These are phyloP conservation scores for Alternaria dauci DNA, from an alignment of 2,329 filamentous ascomycete species.

Conservation along the genomic window DNA sequence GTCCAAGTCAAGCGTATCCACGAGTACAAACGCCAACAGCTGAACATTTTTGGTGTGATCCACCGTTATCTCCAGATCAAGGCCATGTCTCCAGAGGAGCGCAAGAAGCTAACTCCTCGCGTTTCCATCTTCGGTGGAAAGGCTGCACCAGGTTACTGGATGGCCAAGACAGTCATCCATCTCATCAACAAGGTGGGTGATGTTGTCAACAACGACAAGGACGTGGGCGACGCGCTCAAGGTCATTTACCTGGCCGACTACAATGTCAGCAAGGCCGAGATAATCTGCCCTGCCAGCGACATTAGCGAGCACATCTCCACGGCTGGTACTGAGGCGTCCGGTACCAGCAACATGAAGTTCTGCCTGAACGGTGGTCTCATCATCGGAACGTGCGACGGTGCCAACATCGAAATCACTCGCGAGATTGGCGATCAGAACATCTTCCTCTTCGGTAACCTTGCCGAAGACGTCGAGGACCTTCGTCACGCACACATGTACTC, in stretches of 20 bases:
- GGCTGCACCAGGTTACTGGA: slow-evolving; percentile 98
- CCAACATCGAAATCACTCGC: slow-evolving; percentile 97
- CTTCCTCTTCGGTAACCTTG: slow-evolving; percentile 95
- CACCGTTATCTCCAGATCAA: slow-evolving; percentile 93
- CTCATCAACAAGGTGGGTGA: slow-evolving; percentile 90
- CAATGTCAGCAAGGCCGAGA: slow-evolving; percentile 99
- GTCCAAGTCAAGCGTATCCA: slow-evolving; percentile 99
- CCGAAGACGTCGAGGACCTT: slow-evolving; percentile 95
- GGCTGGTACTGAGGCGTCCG: slow-evolving; percentile 86
- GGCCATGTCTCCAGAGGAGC: slow-evolving; percentile 80
- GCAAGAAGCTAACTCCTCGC: slow-evolving; percentile 84
- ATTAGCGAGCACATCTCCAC: slow-evolving; percentile 99
- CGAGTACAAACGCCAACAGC: slow-evolving; percentile 98
- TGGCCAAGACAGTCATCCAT: slow-evolving; percentile 99
- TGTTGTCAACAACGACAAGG: slow-evolving; percentile 90
- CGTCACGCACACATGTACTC: slow-evolving; percentile 90
- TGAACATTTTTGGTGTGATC: slow-evolving; percentile 99
- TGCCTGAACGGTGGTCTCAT: slow-evolving; percentile 96
- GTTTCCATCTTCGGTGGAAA: slow-evolving; percentile 98
- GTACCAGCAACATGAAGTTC: slow-evolving; percentile 99
- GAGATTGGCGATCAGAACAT: slow-evolving; percentile 97
- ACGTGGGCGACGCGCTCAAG: slow-evolving; percentile 93
- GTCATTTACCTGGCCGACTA: slow-evolving; percentile 98
- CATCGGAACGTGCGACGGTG: slow-evolving; percentile 97
- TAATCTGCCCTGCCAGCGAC: slow-evolving; percentile 92